Evolutionary conservation across 2,329 filamentous ascomycete genomes (phyloP), one percentile per base, ranked within the genome.

Genomic region (Alternaria gaisen): DNA sequence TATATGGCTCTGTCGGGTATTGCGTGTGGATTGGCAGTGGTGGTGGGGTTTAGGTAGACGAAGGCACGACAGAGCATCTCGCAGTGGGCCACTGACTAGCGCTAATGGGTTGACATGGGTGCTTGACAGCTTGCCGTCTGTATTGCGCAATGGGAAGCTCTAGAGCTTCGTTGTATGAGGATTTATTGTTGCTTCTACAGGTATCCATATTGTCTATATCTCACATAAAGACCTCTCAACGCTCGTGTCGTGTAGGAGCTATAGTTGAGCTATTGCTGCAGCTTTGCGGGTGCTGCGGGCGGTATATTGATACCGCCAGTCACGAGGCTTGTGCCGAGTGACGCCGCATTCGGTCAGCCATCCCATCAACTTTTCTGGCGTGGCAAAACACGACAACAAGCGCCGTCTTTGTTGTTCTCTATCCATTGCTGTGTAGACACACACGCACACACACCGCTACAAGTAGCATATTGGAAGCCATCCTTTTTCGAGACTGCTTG

Each of bases 21-120:
- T 32, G 44, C 20, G 57, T 12, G 52, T 51, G 28, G 24, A 47
- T 46, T 30, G 53, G 32, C 32, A 36, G 32, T 14, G 18, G 38
- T 56, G 46, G 57, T 56, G 53, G 57, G 57, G 57, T 56, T 44
- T 60, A 38, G 42, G 52, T 44, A 48, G 53, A 54, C 57, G 52
- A 59, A 51, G 57, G 52, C 57, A 51, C 38, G 55, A 41, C 40
- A 58, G 55, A 48, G 52, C 55, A 34, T 22, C 53, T 60, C 30
- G 52, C 18, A 22, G 57, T 55, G 57, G 57, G 57, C 57, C 44
- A 12, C 24, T 26, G 50, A 46, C 57, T 48, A 59, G 52, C 44
- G 28, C 28, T 30, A 26, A 26, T 26, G 24, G 24, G 24, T 26
- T 26, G 24, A 26, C 24, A 26, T 26, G 24, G 24, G 24, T 26